Base-by-base conservation (phyloP, 1,139 yeast species). In the Wickerhamiella infanticola region DNA sequence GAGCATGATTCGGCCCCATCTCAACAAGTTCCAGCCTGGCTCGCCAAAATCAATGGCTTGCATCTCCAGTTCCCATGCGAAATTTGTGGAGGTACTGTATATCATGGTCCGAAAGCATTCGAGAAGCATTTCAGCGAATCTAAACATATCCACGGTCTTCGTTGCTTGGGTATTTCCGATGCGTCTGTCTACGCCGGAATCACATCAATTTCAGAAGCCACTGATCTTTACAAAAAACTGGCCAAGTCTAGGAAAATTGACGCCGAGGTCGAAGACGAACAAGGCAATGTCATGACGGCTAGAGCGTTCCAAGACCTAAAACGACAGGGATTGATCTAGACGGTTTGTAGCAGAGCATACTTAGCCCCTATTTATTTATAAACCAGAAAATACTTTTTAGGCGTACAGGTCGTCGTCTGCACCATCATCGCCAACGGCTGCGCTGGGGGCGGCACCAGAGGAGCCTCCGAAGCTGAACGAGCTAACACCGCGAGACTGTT, bases 381-480 rank as follows among this genome's bases (percentile, higher is more conserved):
- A 18, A 18, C 18, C 18, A 18, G 18, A 18, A 18, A 18, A 18
- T 18, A 18, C 18, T 18, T 29, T 46, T 60, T 69, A 86, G 68
- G 80, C 81, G 72, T 90, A 90, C 65, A 90, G 77, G 65, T 88
- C 97, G 66, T 88, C 97, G 53, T 86, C 96, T 53, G 83, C 96
- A 53, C 81, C 95, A 55, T 78, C 49, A 11, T 26, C 48, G 18
- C 43, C 49, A n/a, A 45, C 61, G 42, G 57, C 59, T 24, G 60
- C 65, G n/a, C 31, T 41, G 13, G 43, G 31, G 27, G 39, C 47
- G 3, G 47, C 45, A 8, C 35, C 40, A 24, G 35, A 29, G n/a
- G 27, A 3, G 25, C 18, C 39, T 24, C 43, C 43, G 58, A 68
- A 67, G 47, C 67, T 54, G 63, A 67, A 67, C 52, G 64, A 53